Percentiles rank a stretch among this genome's conserved stretches.
These are phyloP conservation scores for Hydnomerulius pinastri DNA, from an alignment of 768 basidiomycete species.

Conservation along the genomic window DNA sequence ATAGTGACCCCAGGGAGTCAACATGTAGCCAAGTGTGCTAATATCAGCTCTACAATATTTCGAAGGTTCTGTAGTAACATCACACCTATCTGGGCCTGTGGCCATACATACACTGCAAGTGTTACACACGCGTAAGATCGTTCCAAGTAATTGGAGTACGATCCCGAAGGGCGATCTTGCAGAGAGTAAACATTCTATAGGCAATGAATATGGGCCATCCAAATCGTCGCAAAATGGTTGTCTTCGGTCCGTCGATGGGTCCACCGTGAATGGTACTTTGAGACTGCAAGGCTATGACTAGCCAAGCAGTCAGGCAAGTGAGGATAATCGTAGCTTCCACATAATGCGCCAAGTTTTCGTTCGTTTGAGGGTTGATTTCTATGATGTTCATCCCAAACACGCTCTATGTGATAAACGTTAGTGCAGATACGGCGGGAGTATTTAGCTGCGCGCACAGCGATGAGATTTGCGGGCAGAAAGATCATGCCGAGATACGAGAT, in stretches of 20 bases:
- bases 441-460: slow-evolving; percentile 23
- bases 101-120: too few relatives aligned
- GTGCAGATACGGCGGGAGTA: too few relatives aligned
- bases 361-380: slow-evolving; percentile 29
- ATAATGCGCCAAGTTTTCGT: slow-evolving; percentile 39
- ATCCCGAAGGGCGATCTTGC: too few relatives aligned
- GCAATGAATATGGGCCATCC: slow-evolving; percentile 25
- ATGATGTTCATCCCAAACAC: slow-evolving; percentile 28
- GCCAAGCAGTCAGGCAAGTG: slow-evolving; percentile 53
- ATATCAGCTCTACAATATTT: too few relatives aligned
- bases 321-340: slow-evolving; percentile 42
- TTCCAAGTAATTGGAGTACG: too few relatives aligned
- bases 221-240: slow-evolving; percentile 10
- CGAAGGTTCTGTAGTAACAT: too few relatives aligned
- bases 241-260: slow-evolving; percentile 1
- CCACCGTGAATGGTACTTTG: slow-evolving; percentile 15
- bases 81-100: too few relatives aligned
- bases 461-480: slow-evolving; percentile 56
- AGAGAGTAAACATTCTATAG: too few relatives aligned
- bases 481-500: slow-evolving; percentile 58
- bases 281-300: slow-evolving; percentile 52
- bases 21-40: too few relatives aligned
- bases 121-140: too few relatives aligned
- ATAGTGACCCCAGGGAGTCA: too few relatives aligned
- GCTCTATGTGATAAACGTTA: too few relatives aligned